Conservation (phyloP, 805 yeast genomes). For the Candida stauntonica region DNA sequence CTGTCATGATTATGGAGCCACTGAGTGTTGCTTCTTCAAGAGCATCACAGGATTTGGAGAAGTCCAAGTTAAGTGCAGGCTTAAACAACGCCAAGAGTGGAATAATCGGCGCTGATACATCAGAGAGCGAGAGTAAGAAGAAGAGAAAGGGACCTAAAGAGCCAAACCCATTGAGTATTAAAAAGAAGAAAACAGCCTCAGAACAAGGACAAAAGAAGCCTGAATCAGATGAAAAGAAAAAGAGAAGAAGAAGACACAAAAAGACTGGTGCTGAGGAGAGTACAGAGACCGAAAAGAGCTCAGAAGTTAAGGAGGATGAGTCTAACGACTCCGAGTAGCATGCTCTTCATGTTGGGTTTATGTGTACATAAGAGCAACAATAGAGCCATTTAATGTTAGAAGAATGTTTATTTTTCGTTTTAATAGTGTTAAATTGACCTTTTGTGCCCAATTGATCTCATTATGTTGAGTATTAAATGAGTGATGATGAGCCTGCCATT, state of each 20-base stretch:
- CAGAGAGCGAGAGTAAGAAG: conserved; percentile 24
- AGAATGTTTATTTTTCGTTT: too few relatives aligned
- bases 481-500: neutral
- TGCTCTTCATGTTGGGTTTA: too few relatives aligned
- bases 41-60: conserved; percentile 50
- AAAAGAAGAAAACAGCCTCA: conserved; percentile 51
- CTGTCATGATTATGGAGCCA: conserved; percentile 97
- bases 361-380: too few relatives aligned
- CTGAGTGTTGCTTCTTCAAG: conserved; percentile 64
- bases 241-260: conserved; percentile 22
- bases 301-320: neutral
- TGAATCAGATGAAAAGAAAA: conserved; percentile 14
- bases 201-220: conserved; percentile 7
- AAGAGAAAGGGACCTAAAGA: conserved; percentile 68
- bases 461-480: too few relatives aligned
- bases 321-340: conserved; percentile 1
- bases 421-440: too few relatives aligned
- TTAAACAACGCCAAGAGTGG: conserved; percentile 48
- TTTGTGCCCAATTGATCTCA: too few relatives aligned
- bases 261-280: conserved; percentile 4
- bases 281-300: neutral
- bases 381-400: too few relatives aligned
- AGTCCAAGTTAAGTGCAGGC: conserved; percentile 68
- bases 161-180: conserved; percentile 88
- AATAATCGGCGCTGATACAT: conserved; percentile 37